phyloP scores from a whole-genome alignment of 768 basidiomycete species.

The Termitomyces eurrhizus region DNA sequence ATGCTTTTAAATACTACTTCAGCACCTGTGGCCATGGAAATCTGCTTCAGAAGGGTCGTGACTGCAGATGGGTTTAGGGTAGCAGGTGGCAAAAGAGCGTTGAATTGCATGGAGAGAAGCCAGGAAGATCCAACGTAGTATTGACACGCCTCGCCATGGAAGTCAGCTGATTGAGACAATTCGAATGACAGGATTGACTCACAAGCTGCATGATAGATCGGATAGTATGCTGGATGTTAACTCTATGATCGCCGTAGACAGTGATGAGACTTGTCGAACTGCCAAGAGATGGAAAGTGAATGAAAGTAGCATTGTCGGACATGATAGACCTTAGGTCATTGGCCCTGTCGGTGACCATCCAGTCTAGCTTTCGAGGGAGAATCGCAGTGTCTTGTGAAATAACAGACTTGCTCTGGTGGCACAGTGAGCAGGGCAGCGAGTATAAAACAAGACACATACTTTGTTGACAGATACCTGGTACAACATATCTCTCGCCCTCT shows the following conservation, averaged over 20 bases:
- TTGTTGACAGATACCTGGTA: conserved; percentile 84
- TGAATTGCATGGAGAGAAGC: conserved; percentile 92
- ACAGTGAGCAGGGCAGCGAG: conserved; percentile 2
- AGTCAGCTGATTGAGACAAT: neutral
- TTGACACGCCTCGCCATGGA: conserved; percentile 69
- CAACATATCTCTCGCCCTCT: conserved; percentile 93
- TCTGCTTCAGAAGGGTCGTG: conserved; percentile 79
- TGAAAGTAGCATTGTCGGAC: conserved; percentile 95
- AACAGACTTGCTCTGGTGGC: conserved; percentile 72
- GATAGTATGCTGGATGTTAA: conserved; percentile 93
- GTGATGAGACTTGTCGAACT: conserved; percentile 91
- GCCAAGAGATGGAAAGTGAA: conserved; percentile 90
- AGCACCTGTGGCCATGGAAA: conserved; percentile 82
- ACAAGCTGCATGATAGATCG: conserved; percentile 94
- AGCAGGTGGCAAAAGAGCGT: conserved; percentile 81
- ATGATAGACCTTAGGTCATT: conserved; percentile 91
- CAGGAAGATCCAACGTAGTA: conserved; percentile 97
- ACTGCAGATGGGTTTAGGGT: conserved; percentile 81
- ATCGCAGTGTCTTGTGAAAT: conserved; percentile 93
- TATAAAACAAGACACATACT: conserved; percentile 38
- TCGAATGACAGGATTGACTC: conserved; percentile 27
- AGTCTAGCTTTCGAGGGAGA: conserved; percentile 94
- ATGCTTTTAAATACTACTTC: conserved; percentile 97
- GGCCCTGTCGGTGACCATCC: conserved; percentile 96
- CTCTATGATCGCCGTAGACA: conserved; percentile 89